Evolutionary conservation across 805 yeast genomes (phyloP).

Genomic region (Kazachstania taianensis): DNA sequence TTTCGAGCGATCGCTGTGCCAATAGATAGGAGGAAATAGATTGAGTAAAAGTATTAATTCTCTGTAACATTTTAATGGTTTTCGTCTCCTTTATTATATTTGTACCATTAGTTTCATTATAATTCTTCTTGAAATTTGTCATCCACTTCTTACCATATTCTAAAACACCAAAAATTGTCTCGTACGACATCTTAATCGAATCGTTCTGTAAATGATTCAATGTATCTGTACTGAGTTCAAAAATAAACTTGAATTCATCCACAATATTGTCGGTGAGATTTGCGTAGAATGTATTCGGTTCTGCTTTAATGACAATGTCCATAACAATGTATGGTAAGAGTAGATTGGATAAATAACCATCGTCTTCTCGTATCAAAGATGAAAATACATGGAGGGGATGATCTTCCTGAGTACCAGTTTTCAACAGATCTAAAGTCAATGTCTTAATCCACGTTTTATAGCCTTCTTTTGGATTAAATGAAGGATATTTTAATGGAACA

Average conservation of each 20-base stretch:
- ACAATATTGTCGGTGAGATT: slow-evolving; percentile 37
- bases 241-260: slow-evolving; percentile 50
- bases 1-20: slow-evolving; percentile 71
- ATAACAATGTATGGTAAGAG: slow-evolving; percentile 69
- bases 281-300: slow-evolving; percentile 32
- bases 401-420: slow-evolving; percentile 24
- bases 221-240: slow-evolving; percentile 37
- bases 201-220: slow-evolving; percentile 48
- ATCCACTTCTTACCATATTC: slow-evolving; percentile 81
- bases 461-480: slow-evolving; percentile 44
- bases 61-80: slow-evolving; percentile 16
- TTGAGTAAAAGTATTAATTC: slow-evolving; percentile 41
- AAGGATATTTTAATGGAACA: slow-evolving; percentile 48
- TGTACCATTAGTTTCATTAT: slow-evolving; percentile 22
- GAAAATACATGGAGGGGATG: slow-evolving; percentile 55
- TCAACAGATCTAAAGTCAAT: slow-evolving; percentile 57
- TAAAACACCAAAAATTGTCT: slow-evolving; percentile 63
- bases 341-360: slow-evolving; percentile 56
- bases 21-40: slow-evolving; percentile 57
- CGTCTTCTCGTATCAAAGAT: slow-evolving; percentile 57
- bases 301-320: slow-evolving; percentile 46
- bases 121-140: slow-evolving; percentile 31
- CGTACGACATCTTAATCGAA: slow-evolving; percentile 53
- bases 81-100: slow-evolving; percentile 20
- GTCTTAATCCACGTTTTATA: slow-evolving; percentile 65